Evolutionary conservation across 2,329 filamentous ascomycete species (phyloP), one percentile per base, ranked within the genome.

Genomic region (Didymosphaeria variabile): DNA sequence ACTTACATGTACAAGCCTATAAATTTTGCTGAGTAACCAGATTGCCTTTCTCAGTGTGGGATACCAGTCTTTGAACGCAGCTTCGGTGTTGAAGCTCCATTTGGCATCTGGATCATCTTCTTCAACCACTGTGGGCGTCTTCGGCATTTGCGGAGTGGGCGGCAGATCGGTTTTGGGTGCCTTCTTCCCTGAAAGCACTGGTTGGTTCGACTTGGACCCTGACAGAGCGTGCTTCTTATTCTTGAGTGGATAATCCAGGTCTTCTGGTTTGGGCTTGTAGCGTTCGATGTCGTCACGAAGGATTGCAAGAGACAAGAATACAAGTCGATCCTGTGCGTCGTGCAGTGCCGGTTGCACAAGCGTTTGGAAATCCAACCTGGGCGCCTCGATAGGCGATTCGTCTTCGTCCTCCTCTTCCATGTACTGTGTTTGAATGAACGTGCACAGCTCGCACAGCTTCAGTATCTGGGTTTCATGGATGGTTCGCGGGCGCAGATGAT

Each of bases 11-110:
- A 91, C 88, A 44, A 91, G 84, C 9, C 88, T 84, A 73, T 91
- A 91, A 66, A 91, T 91, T 57, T 88, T 85, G 64, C 88, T 90
- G 21, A 91, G 82, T 3, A 91, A 80, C 86, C 88, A 90, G 29
- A 91, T 87, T 2, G 88, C 88, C 78, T 88, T 90, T 53, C 86
- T 82, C 19, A 91, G 77, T 0, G 88, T 90, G 1, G 88, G 88
- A 71, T 91, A 91, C 87, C 88, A 90, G 47, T 84, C 85, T 67
- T 83, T 80, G 66, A 87, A 84, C 0, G 83, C 82, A 21, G 86
- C 83, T 64, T 87, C 85, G 1, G 84, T 84, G 61, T 86, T 85
- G 66, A 86, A 85, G 55, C 81, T 82, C 82, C 82, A 86, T 34
- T 84, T 82, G 9, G 79, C 72, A 44, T 83, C 84, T 8, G 79